Evolutionary conservation across 1,139 yeast genomes (phyloP).

Genomic region (Suhomyces panamericanus): DNA sequence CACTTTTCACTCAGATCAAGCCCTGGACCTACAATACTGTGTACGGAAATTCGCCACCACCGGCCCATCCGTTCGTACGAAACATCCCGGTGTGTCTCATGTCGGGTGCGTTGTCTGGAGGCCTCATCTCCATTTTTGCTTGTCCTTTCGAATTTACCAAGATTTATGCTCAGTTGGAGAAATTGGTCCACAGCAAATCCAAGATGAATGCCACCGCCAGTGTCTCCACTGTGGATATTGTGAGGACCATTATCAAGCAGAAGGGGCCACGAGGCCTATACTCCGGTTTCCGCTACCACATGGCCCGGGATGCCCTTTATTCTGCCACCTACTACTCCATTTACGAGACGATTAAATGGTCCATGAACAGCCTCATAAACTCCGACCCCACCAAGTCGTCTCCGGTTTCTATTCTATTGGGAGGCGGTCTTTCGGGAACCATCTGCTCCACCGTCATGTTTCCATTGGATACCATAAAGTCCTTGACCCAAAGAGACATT

Average conservation of each 20-base stretch:
- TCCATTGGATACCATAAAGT: slow-evolving; percentile 79
- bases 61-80: slow-evolving; percentile 42
- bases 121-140: slow-evolving; percentile 62
- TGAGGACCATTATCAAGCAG: slow-evolving; percentile 53
- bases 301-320: slow-evolving; percentile 66
- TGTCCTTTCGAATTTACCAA: slow-evolving; percentile 88
- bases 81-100: slow-evolving; percentile 66
- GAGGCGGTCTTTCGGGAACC: slow-evolving; percentile 82
- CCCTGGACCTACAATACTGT: slow-evolving; percentile 44
- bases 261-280: slow-evolving; percentile 68
- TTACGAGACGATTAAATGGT: slow-evolving; percentile 68
- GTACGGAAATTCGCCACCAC: slow-evolving; percentile 19
- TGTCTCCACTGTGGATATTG: slow-evolving; percentile 32
- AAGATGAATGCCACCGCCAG: slow-evolving; percentile 13
- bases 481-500: slow-evolving; percentile 71
- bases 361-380: slow-evolving; percentile 37
- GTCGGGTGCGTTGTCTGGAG: slow-evolving; percentile 71
- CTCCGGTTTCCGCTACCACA: slow-evolving; percentile 70
- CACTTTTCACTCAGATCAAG: slow-evolving; percentile 59
- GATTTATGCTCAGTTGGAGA: slow-evolving; percentile 71
- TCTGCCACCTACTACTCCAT: slow-evolving; percentile 73
- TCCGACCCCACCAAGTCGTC: slow-evolving; percentile 31
- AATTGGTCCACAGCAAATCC: slow-evolving; percentile 40
- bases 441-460: slow-evolving; percentile 71
- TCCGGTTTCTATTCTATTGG: slow-evolving; percentile 44